Evolutionary conservation across 164 flowering plant genomes (phyloP).

Genomic region (Santalum album): DNA sequence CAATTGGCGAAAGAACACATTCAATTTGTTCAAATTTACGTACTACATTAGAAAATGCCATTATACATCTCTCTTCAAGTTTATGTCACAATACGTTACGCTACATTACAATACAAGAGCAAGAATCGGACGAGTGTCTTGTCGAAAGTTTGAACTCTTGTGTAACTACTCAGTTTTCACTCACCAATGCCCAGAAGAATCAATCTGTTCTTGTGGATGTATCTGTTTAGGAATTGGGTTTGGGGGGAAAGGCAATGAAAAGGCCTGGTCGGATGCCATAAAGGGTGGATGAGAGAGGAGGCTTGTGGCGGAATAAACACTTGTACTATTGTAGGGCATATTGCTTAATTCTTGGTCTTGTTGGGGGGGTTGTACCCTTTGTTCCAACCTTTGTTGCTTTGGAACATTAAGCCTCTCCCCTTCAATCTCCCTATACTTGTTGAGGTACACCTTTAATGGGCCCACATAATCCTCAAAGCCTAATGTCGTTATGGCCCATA

Average conservation of each 20-base stretch:
- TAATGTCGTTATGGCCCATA: constrained; percentile 50
- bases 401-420: constrained; percentile 44
- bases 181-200: constrained; percentile 33
- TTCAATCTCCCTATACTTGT: constrained; percentile 40
- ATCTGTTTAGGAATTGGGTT: constrained; percentile 25
- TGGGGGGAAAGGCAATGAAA: constrained; percentile 32
- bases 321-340: constrained; percentile 14
- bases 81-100: no score
- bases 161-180: no score
- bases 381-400: constrained; percentile 24
- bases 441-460: constrained; percentile 34
- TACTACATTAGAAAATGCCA: no score
- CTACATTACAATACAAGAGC: no score
- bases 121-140: no score
- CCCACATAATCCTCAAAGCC: constrained; percentile 48
- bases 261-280: constrained; percentile 18
- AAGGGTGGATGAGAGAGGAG: constrained; percentile 21
- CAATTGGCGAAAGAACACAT: no score
- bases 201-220: constrained; percentile 25
- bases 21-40: no score
- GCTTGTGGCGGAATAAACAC: constrained; percentile 17
- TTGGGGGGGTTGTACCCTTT: constrained; percentile 9
- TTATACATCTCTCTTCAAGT: no score
- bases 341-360: constrained; percentile 6
- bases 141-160: no score